phyloP scores from a whole-genome alignment of 2,329 filamentous ascomycete species.

The Alternaria rosae region DNA sequence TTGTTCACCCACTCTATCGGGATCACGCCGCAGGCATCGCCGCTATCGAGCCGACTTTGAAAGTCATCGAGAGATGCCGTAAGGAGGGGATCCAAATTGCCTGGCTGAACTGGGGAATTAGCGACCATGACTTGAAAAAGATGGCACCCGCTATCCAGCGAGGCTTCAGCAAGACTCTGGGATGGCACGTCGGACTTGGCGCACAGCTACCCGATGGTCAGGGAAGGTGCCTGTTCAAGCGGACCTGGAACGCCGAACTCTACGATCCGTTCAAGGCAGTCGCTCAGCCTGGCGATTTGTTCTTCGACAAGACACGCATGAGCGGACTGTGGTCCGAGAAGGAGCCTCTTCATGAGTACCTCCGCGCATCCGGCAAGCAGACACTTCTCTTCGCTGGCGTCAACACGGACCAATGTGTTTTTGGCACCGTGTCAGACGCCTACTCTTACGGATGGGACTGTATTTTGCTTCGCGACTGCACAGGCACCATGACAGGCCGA shows the following conservation, averaged over 20 bases:
- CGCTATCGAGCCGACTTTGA: constrained; percentile 47
- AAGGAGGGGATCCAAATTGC: constrained; percentile 51
- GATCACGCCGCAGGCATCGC: constrained; percentile 40
- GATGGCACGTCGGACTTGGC: constrained; percentile 53
- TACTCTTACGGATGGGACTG: constrained; percentile 54
- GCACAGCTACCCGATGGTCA: constrained; percentile 47
- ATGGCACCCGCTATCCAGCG: constrained; percentile 54
- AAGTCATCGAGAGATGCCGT: constrained; percentile 51
- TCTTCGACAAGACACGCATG: constrained; percentile 55
- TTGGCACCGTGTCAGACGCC: constrained; percentile 52
- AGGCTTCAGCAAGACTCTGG: constrained; percentile 52
- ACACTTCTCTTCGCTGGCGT: constrained; percentile 53
- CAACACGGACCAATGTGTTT: constrained; percentile 55
- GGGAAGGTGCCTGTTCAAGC: constrained; percentile 53
- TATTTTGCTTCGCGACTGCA: constrained; percentile 52
- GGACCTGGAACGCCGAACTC: constrained; percentile 54
- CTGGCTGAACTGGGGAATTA: constrained; percentile 55
- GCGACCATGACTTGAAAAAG: constrained; percentile 46
- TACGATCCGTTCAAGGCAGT: constrained; percentile 51
- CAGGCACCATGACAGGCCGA: constrained; percentile 52
- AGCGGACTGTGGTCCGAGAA: constrained; percentile 52
- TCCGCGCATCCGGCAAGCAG: constrained; percentile 51
- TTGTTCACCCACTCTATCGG: constrained; percentile 45
- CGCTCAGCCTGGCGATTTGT: constrained; percentile 49
- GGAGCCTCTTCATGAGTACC: constrained; percentile 52